A percentile compares a stretch with the other conserved stretches of the same genome.
Evolutionary conservation across 2,329 filamentous ascomycete genomes (phyloP).

Genomic region (Sporothrix schenckii): DNA sequence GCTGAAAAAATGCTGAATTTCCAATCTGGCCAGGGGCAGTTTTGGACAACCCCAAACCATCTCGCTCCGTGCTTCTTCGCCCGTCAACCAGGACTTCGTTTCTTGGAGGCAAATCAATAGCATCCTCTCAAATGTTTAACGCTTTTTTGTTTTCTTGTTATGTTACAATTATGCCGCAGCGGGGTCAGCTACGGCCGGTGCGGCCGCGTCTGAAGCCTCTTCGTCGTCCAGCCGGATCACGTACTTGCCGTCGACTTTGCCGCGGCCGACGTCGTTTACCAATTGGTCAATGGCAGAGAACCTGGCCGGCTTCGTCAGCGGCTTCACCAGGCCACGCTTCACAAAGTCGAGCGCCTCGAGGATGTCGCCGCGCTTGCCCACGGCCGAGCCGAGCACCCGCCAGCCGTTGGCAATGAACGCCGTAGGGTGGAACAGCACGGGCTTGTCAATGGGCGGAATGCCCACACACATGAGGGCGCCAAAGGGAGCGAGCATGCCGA

Average conservation of each 20-base stretch:
- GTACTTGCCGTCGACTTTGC: constrained; percentile 36
- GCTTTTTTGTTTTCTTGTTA: neutral
- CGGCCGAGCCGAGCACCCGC: constrained; percentile 43
- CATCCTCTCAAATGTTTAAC: neutral
- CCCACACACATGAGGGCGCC: constrained; percentile 48
- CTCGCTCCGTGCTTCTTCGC: neutral
- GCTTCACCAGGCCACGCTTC: constrained; percentile 41
- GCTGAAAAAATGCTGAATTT: neutral
- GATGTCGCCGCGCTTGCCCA: constrained; percentile 47
- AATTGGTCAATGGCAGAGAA: constrained; percentile 38
- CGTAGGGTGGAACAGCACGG: constrained; percentile 43
- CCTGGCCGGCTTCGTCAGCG: constrained; percentile 39
- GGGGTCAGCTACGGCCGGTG: neutral
- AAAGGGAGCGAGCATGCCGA: constrained; percentile 45
- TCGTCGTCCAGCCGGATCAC: constrained; percentile 35
- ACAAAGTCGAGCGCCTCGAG: constrained; percentile 49
- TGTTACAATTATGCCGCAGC: neutral
- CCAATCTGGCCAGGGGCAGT: neutral
- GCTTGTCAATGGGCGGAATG: constrained; percentile 41
- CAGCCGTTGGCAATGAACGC: constrained; percentile 45
- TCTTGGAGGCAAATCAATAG: neutral
- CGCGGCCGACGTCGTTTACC: constrained; percentile 33
- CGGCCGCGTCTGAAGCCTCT: constrained; percentile 22
- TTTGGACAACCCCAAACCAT: neutral
- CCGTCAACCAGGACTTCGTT: neutral